A percentile compares a stretch with the other conserved stretches of the same genome.
Conservation (phyloP, 23 red algal species). For the Gracilariopsis chorda region DNA sequence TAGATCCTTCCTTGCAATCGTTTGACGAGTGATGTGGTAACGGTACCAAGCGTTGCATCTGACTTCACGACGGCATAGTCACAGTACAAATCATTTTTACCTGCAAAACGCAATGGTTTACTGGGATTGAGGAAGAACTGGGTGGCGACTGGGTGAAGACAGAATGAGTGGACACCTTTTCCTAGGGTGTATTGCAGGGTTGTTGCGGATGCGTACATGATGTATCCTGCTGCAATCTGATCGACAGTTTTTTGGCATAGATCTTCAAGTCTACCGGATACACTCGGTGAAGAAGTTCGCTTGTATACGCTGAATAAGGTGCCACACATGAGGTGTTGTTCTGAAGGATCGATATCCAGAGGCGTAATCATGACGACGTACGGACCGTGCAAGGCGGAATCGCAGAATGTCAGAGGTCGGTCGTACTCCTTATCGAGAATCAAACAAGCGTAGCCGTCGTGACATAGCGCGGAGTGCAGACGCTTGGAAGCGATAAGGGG, state of each 20-base stretch:
- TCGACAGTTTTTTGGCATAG: slow-evolving; percentile 50
- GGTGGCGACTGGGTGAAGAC: slow-evolving; percentile 83
- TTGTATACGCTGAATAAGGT: slow-evolving; percentile 83
- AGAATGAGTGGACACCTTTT: slow-evolving; percentile 68
- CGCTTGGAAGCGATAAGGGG: slow-evolving; percentile 41
- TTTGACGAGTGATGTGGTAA: not conserved
- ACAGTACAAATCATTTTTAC: not conserved
- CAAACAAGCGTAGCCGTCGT: slow-evolving; percentile 93
- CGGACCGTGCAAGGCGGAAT: slow-evolving; percentile 63
- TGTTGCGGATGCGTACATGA: slow-evolving; percentile 76
- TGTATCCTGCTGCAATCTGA: slow-evolving; percentile 89
- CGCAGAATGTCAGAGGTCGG: slow-evolving; percentile 56
- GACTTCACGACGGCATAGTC: not conserved
- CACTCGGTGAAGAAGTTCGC: slow-evolving; percentile 50
- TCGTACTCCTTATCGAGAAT: slow-evolving; percentile 50
- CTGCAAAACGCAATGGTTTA: slow-evolving; percentile 2
- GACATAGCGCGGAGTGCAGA: slow-evolving; percentile 70
- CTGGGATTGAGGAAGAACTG: slow-evolving; percentile 85
- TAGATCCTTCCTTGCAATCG: not conserved
- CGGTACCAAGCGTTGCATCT: not conserved
- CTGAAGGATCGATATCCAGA: slow-evolving; percentile 61
- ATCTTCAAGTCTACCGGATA: slow-evolving; percentile 62
- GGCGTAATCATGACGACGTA: slow-evolving; percentile 77
- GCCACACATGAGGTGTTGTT: slow-evolving; percentile 52
- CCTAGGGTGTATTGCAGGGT: slow-evolving; percentile 70